Conservation (phyloP, 1,284 basidiomycete genomes). For the Neolentinus lepideus region DNA sequence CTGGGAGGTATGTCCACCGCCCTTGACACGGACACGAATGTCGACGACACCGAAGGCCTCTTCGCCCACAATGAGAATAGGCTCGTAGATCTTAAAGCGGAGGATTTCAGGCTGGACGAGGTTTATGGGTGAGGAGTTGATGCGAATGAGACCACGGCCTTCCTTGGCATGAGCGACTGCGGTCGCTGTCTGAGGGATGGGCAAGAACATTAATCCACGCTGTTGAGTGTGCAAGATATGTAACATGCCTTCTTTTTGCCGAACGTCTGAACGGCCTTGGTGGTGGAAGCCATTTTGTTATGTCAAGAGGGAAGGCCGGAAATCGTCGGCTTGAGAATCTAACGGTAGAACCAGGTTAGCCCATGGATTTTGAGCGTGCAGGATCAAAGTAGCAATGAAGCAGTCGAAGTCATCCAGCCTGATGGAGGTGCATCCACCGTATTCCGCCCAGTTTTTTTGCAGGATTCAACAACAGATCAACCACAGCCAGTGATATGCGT, state of each 20-base stretch:
- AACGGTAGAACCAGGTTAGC: conserved; percentile 6
- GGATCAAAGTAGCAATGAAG: conserved; percentile 2
- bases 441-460: conserved; percentile 14
- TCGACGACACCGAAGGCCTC: conserved; percentile 84
- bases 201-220: neutral
- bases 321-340: conserved; percentile 12
- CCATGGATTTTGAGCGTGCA: conserved; percentile 7
- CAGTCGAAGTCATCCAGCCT: conserved; percentile 28
- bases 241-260: conserved; percentile 92
- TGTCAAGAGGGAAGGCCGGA: conserved; percentile 13
- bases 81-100: conserved; percentile 98
- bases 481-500: neutral
- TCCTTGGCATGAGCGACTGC: conserved; percentile 95
- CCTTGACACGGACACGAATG: conserved; percentile 97
- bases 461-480: conserved; percentile 2
- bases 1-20: conserved; percentile 99
- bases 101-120: conserved; percentile 93
- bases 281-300: conserved; percentile 63
- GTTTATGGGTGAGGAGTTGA: conserved; percentile 96
- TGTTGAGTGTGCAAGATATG: neutral
- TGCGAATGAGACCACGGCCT: conserved; percentile 95
- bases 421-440: conserved; percentile 31
- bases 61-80: conserved; percentile 84
- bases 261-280: conserved; percentile 92
- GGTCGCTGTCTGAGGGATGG: conserved; percentile 75